A percentile compares a stretch with the other conserved stretches of the same genome.
phyloP scores from a whole-genome alignment of 2,329 filamentous ascomycete species.

The Beauveria pseudobassiana region DNA sequence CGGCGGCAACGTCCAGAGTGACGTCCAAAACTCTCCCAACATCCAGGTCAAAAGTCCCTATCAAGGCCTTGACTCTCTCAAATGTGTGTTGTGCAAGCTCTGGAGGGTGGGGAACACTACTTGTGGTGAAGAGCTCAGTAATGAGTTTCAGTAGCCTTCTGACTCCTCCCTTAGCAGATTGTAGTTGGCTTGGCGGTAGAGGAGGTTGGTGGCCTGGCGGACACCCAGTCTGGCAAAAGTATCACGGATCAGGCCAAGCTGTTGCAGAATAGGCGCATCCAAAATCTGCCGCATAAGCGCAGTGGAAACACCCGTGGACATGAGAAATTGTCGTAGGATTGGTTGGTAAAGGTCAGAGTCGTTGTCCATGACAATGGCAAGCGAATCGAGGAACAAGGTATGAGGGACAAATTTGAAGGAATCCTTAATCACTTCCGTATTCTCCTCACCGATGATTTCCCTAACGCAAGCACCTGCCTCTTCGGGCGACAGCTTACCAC shows the following conservation, averaged over 20 bases:
- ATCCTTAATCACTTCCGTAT: constrained; percentile 42
- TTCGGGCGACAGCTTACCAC: constrained; percentile 55
- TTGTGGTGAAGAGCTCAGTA: constrained; percentile 89
- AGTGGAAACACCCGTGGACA: constrained; percentile 64
- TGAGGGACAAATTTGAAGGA: constrained; percentile 51
- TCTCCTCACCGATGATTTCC: constrained; percentile 59
- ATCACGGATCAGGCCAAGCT: constrained; percentile 73
- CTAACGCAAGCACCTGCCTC: constrained; percentile 68
- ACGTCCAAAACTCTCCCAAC: constrained; percentile 92
- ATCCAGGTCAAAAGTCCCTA: constrained; percentile 94
- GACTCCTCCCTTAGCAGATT: constrained; percentile 92
- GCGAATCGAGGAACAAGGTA: constrained; percentile 71
- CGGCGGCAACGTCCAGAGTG: constrained; percentile 89
- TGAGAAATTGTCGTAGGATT: constrained; percentile 58
- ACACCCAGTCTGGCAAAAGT: constrained; percentile 79
- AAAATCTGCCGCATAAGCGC: constrained; percentile 71
- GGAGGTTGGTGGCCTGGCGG: constrained; percentile 81
- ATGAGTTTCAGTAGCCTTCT: constrained; percentile 92
- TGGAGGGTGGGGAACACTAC: constrained; percentile 64
- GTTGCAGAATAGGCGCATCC: constrained; percentile 68
- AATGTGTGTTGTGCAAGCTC: constrained; percentile 80
- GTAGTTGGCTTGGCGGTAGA: constrained; percentile 95
- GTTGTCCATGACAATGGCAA: constrained; percentile 71
- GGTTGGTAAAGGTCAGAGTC: constrained; percentile 46
- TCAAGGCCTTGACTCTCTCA: constrained; percentile 85